These are phyloP conservation scores for Daldinia caldariorum DNA, from an alignment of 495 filamentous ascomycete genomes.

Conservation along the genomic window DNA sequence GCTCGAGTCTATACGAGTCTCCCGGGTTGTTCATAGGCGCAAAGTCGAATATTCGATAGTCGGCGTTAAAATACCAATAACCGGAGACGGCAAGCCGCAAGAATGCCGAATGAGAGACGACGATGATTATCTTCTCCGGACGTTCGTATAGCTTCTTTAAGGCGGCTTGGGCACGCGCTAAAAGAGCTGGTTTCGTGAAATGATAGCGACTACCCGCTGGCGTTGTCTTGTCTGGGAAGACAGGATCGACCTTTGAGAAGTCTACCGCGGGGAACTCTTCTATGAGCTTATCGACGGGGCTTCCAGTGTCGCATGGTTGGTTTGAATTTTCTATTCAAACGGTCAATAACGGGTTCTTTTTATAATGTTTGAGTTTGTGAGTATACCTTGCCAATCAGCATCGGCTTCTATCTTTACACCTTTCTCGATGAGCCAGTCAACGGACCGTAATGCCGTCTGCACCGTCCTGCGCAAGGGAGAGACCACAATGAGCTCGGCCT, in stretches of 20 bases:
- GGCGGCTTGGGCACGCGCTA: constrained; percentile 58
- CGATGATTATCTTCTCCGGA: constrained; percentile 68
- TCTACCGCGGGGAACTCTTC: constrained; percentile 63
- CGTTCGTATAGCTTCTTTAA: constrained; percentile 60
- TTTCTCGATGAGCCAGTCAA: constrained; percentile 62
- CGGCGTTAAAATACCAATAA: constrained; percentile 64
- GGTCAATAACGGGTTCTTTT: constrained; percentile 13
- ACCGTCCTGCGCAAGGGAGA: constrained; percentile 68
- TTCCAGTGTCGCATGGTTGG: constrained; percentile 68
- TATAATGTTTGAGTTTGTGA: neutral
- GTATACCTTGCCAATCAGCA: constrained; percentile 62
- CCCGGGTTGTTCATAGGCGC: constrained; percentile 46
- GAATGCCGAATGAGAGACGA: constrained; percentile 70
- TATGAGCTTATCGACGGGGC: constrained; percentile 51
- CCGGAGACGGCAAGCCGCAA: constrained; percentile 59
- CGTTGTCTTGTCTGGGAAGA: constrained; percentile 66
- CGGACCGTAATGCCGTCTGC: constrained; percentile 62
- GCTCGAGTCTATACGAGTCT: constrained; percentile 49
- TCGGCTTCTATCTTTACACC: constrained; percentile 63
- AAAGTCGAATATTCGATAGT: constrained; percentile 71
- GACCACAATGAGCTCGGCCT: constrained; percentile 65
- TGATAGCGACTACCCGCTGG: constrained; percentile 54
- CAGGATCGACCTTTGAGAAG: constrained; percentile 62
- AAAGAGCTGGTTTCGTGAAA: constrained; percentile 58
- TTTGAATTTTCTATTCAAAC: constrained; percentile 60